Evolutionary conservation across 208 protist species (phyloP), one percentile per base, ranked within the genome.

Genomic region (Trypanosoma cruzi): DNA sequence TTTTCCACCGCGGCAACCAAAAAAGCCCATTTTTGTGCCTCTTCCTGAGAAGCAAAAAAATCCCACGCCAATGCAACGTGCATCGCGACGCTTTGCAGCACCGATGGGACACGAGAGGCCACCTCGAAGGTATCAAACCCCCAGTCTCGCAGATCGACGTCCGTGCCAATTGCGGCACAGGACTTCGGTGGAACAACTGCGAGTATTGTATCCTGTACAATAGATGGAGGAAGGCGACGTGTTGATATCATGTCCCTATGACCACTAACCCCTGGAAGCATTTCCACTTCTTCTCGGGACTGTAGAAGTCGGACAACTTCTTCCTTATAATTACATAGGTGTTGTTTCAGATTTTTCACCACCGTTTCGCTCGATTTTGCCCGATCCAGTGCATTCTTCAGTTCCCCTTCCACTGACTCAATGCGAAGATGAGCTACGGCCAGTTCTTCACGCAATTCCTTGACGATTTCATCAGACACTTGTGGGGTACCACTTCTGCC

Each of bases 21-120:
- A n/a, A 55, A 36, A 7, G 63, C 59, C 84, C 85, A 94, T 31
- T 75, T 73, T 44, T 79, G 62, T 18, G 56, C 22, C 36, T 65
- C 64, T 11, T 66, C 68, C n/a, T 69, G 61, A 0, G 59, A 42
- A n/a, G 64, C 32, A 59, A 90, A 90, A 22, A 95, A 76, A 2
- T 64, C 32, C 86, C 84, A 90, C 26, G 76, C 52, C 28, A 64
- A 58, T 13, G 82, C 89, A 28, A 84, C 76, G 37, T 79, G 75
- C 20, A 67, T 48, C 11, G 86, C 89, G 14, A 82, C 64, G 32
- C 71, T 73, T 64, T 87, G 68, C 13, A 92, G 65, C 16, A 86
- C 58, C n/a, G 78, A 87, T 7, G 68, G 64, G n/a, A 85, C 76
- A 16, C 64, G 52, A 31, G 65, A 52, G 0, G 73, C 60, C 16